Percentiles rank a stretch among this genome's conserved stretches.
Conservation (phyloP, 202 grass and related monocot genomes). For the Carex arenaria region DNA sequence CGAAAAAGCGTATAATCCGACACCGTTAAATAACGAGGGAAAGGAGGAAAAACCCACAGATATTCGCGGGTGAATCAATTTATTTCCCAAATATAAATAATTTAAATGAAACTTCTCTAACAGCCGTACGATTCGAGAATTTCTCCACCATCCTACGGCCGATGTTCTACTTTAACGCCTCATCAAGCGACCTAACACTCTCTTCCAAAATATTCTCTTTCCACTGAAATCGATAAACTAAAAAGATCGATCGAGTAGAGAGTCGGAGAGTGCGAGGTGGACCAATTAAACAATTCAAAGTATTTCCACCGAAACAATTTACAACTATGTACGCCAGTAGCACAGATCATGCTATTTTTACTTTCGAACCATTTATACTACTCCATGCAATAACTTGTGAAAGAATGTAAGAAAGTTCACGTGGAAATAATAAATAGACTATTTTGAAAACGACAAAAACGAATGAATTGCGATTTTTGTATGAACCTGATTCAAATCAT, state of each 20-base stretch:
- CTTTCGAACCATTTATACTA: rapidly evolving
- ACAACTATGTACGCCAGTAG: neutral
- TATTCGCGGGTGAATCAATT: slow-evolving; percentile 21
- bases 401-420: neutral
- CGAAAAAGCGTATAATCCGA: neutral
- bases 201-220: slow-evolving; percentile 1
- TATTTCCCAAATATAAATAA: slow-evolving; percentile 20
- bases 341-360: neutral
- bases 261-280: neutral
- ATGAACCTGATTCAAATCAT: slow-evolving; percentile 17
- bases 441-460: slow-evolving; percentile 15
- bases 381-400: neutral
- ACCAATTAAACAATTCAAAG: slow-evolving; percentile 20
- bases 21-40: slow-evolving; percentile 24
- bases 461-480: neutral
- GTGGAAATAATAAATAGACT: neutral
- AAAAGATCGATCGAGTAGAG: neutral
- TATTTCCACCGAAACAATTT: neutral
- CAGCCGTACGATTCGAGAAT: neutral
- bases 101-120: neutral
- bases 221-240: slow-evolving; percentile 29
- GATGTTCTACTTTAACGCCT: neutral
- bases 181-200: neutral
- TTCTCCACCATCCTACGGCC: neutral
- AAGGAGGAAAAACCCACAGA: neutral